Conservation (phyloP, 1,284 basidiomycete genomes). For the Leucoagaricus sp. region DNA sequence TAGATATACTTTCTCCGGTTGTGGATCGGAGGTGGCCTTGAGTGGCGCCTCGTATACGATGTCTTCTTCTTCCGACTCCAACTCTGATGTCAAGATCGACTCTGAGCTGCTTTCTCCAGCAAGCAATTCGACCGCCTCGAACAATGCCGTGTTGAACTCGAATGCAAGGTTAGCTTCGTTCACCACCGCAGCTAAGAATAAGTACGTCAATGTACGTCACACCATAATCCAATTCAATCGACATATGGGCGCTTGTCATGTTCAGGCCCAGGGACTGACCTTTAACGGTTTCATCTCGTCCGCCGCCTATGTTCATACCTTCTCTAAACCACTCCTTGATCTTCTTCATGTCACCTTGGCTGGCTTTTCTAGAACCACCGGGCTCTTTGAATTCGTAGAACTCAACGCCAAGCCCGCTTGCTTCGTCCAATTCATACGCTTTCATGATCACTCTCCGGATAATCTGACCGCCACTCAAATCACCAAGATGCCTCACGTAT, state of each 20-base stretch:
- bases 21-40: not conserved
- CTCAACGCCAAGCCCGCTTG: conserved; percentile 49
- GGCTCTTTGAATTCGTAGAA: conserved; percentile 78
- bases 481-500: conserved; percentile 86
- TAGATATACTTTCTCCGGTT: conserved; percentile 28
- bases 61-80: conserved; percentile 18
- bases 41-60: not conserved
- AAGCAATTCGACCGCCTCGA: conserved; percentile 38
- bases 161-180: conserved; percentile 73
- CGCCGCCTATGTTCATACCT: conserved; percentile 71
- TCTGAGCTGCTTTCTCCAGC: conserved; percentile 15
- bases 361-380: conserved; percentile 26
- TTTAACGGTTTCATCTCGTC: conserved; percentile 56
- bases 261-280: conserved; percentile 33
- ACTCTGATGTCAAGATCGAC: conserved; percentile 16
- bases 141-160: conserved; percentile 66
- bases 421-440: conserved; percentile 64
- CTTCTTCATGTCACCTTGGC: conserved; percentile 65
- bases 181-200: conserved; percentile 38
- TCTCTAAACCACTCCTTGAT: conserved; percentile 80
- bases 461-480: conserved; percentile 81
- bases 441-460: conserved; percentile 66
- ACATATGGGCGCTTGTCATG: not conserved
- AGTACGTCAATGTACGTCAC: conserved; percentile 10
- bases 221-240: not conserved